Evolutionary conservation across 2,329 filamentous ascomycete genomes (phyloP), one percentile per base, ranked within the genome.

Genomic region (Fonsecaea pedrosoi): DNA sequence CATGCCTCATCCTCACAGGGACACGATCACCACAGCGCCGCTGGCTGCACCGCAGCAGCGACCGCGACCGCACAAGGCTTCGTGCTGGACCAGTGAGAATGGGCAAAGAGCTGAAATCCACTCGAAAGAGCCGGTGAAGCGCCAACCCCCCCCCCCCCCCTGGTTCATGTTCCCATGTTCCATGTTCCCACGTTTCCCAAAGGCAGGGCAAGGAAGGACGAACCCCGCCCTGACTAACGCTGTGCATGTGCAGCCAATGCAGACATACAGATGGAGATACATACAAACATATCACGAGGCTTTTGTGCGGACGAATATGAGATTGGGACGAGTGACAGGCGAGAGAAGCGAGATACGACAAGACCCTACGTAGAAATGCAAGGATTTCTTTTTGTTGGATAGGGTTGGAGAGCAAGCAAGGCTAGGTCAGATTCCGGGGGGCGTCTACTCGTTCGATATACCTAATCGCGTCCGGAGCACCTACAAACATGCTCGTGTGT

Each of bases 161-260:
- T 25, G 25, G 25, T 25, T 25, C 25, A 2, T 25, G 25, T 25
- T 25, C 25, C 25, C 25, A 25, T 25, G 25, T 4, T 42, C 18
- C 15, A 42, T 13, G 7, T 8, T n/a, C 18, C 21, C 45, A 50
- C 40, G 15, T 50, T 25, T 9, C 10, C 35, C 35, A 50, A 50
- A 25, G 25, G 25, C 25, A 25, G 25, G 25, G 25, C 25, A 25
- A 25, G 25, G 25, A 25, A 3, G 25, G 25, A 25, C 25, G 25
- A 25, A 25, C 25, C 45, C 45, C 45, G 45, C 45, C 45, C 45
- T 60, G 57, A 60, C 57, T 60, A 60, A 60, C 50, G 25, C 25
- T 50, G 38, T 60, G 57, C 57, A 60, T 25, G 25, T 25, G 25
- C 25, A 25, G 25, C 25, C 25, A 25, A 25, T 25, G 25, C 25